phyloP scores from a whole-genome alignment of 2,329 filamentous ascomycete genomes.

The Daldinia eschscholtzii region DNA sequence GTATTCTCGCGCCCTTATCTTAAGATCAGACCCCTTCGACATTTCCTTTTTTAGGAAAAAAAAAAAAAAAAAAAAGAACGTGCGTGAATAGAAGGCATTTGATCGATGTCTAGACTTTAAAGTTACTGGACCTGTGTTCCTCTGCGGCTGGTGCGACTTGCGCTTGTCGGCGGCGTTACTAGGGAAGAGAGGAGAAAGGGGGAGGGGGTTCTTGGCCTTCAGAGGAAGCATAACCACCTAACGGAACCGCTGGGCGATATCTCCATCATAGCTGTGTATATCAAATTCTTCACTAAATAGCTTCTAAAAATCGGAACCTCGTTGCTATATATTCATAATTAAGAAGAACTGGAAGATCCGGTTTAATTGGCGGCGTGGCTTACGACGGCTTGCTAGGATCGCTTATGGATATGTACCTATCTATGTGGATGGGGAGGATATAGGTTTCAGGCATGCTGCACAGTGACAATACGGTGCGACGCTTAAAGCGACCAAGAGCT shows the following conservation, averaged over 20 bases:
- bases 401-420: not conserved
- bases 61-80: too few species aligned
- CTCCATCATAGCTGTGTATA: not conserved
- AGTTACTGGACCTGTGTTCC: not conserved
- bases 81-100: not conserved
- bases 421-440: not conserved
- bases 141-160: not conserved
- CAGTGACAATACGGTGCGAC: conserved; percentile 6
- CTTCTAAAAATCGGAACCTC: not conserved
- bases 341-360: not conserved
- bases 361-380: not conserved
- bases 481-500: not conserved
- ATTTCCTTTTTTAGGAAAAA: too few species aligned
- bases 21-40: too few species aligned
- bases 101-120: not conserved
- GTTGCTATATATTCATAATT: not conserved
- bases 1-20: too few species aligned
- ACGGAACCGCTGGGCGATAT: not conserved
- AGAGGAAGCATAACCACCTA: not conserved
- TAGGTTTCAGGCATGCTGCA: not conserved
- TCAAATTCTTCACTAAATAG: not conserved
- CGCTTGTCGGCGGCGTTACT: not conserved
- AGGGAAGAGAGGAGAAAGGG: not conserved
- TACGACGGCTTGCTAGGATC: not conserved
- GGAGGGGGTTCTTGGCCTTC: not conserved